Evolutionary conservation across 2,329 filamentous ascomycete genomes (phyloP), one percentile per base, ranked within the genome.

Genomic region (Kalmusia sp.): DNA sequence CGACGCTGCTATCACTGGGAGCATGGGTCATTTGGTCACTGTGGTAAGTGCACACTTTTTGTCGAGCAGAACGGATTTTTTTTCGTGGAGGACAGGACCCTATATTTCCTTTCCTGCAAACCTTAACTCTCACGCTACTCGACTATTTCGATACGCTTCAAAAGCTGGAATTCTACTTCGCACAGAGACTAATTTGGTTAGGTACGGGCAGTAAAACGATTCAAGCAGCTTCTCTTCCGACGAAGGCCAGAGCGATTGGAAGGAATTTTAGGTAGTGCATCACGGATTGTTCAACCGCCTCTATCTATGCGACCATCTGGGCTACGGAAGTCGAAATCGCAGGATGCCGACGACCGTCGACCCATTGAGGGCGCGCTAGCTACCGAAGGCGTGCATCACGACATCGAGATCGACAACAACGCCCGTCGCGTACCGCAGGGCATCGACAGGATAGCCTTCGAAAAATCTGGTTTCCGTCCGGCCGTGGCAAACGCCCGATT

Each of bases 161-260:
- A n/a, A n/a, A n/a, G n/a, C n/a, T n/a, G n/a, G n/a, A n/a, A n/a
- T n/a, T n/a, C n/a, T n/a, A n/a, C n/a, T n/a, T n/a, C n/a, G n/a
- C n/a, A n/a, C n/a, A n/a, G n/a, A n/a, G n/a, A n/a, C n/a, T n/a
- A n/a, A n/a, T n/a, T n/a, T n/a, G 3, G 34, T 21, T 24, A 92
- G 88, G 90, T 98, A 81, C 95, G 91, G 84, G 95, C 93, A 3
- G 93, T 96, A 34, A 87, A 89, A 58, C 90, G 89, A 52, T 97
- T 98, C 80, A 97, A 96, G 72, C 79, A 84, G 45, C 80, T 96
- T 7, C 77, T 95, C 25, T 80, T 84, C 58, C 78, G 80, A 51
- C 82, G 81, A 55, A 79, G 82, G 63, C 77, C 83, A 50, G 76
- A 77, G 31, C 76, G 80, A 24, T 79, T 87, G 64, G 82, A 85